Evolutionary conservation across 192 early-diverging fungal genomes (phyloP).

Genomic region (Backusella macrospora): DNA sequence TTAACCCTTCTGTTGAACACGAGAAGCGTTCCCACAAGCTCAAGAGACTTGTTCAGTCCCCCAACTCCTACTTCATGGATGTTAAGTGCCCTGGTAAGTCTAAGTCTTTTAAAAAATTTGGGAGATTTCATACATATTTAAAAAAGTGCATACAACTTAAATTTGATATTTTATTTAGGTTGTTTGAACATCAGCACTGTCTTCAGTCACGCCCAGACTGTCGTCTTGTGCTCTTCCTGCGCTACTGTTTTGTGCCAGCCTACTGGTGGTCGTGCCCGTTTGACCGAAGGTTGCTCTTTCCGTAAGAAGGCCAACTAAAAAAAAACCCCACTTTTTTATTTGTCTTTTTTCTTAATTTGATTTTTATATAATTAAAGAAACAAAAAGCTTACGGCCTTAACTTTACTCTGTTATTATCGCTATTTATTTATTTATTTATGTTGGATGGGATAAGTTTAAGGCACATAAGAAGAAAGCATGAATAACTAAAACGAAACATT

Average conservation of each 20-base stretch:
- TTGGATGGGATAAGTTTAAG: background rate
- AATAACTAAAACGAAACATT: background rate
- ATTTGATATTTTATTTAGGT: conserved; percentile 9
- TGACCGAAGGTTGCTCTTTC: conserved; percentile 82
- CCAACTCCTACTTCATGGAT: conserved; percentile 99
- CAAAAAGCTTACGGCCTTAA: conserved; percentile 11
- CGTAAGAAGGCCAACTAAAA: conserved; percentile 39
- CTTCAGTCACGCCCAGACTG: conserved; percentile 99
- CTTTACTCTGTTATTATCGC: background rate
- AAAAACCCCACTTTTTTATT: conserved; percentile 10
- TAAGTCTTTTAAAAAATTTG: too few relatives aligned
- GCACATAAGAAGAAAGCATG: background rate
- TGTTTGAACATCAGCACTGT: conserved; percentile 99
- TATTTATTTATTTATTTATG: background rate
- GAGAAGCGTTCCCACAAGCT: conserved; percentile 72
- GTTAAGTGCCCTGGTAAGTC: conserved; percentile 91
- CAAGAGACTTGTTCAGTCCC: conserved; percentile 61
- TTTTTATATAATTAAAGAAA: conserved; percentile 9
- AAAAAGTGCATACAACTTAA: background rate
- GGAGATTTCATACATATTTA: background rate
- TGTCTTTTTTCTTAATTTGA: conserved; percentile 2
- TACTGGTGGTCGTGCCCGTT: conserved; percentile 96
- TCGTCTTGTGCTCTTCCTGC: conserved; percentile 95
- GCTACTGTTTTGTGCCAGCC: conserved; percentile 98
- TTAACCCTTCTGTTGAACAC: conserved; percentile 81